These are phyloP conservation scores for Fusarium tuaranense DNA, from an alignment of 2,329 filamentous ascomycete species.

Conservation along the genomic window DNA sequence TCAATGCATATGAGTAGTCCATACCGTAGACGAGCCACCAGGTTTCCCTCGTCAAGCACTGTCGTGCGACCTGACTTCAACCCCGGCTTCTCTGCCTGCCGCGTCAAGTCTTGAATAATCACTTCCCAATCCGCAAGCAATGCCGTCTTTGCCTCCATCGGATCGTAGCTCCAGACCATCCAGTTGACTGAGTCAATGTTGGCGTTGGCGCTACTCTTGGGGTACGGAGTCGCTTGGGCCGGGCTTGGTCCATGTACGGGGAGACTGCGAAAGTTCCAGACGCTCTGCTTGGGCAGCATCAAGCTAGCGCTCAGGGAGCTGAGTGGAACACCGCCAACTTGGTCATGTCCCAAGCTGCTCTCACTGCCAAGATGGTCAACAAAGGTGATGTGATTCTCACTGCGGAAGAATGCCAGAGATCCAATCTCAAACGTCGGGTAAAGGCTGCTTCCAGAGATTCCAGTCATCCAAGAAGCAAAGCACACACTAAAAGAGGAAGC, in stretches of 20 bases:
- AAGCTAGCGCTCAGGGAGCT: constrained; percentile 67
- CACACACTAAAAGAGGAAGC: constrained; percentile 43
- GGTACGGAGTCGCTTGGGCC: constrained; percentile 41
- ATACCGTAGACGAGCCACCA: constrained; percentile 27
- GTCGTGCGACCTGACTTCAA: constrained; percentile 55
- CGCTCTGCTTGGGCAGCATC: constrained; percentile 62
- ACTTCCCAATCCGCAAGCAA: constrained; percentile 52
- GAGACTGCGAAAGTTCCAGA: constrained; percentile 59
- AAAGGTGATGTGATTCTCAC: constrained; percentile 58
- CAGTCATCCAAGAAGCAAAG: constrained; percentile 48
- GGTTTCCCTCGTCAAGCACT: constrained; percentile 54
- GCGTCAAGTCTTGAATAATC: constrained; percentile 52
- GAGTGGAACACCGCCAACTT: constrained; percentile 61
- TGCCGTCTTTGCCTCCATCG: constrained; percentile 43
- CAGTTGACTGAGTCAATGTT: constrained; percentile 19
- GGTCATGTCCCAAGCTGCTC: constrained; percentile 61
- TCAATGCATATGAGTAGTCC: constrained; percentile 16
- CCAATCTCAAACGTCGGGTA: constrained; percentile 68
- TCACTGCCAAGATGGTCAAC: constrained; percentile 62
- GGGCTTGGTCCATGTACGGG: constrained; percentile 31
- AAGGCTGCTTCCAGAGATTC: constrained; percentile 62
- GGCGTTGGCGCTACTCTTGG: constrained; percentile 34
- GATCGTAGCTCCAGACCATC: constrained; percentile 11
- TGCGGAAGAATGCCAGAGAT: constrained; percentile 62
- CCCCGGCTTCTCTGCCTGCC: constrained; percentile 50